phyloP scores from a whole-genome alignment of 2,329 filamentous ascomycete species.

The Fusarium floridanum region DNA sequence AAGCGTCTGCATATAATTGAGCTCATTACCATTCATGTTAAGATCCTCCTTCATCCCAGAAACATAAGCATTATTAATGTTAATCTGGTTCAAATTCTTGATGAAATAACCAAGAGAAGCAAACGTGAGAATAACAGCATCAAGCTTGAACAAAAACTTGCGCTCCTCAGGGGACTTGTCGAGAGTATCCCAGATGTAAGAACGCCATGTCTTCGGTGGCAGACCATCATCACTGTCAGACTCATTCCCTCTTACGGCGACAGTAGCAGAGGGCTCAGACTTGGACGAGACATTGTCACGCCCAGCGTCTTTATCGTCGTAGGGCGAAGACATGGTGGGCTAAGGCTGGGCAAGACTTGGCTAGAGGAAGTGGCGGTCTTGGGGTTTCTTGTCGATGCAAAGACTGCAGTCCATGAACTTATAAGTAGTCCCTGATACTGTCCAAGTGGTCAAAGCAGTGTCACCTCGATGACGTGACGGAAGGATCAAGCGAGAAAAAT shows the following conservation, averaged over 20 bases:
- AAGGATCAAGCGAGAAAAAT: neutral
- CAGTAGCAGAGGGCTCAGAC: slow-evolving; percentile 1
- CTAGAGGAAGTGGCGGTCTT: neutral
- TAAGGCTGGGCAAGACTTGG: neutral
- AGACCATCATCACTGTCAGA: slow-evolving; percentile 36
- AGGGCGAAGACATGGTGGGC: slow-evolving; percentile 12
- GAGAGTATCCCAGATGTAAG: slow-evolving; percentile 63
- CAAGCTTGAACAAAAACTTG: slow-evolving; percentile 58
- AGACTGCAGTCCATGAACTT: neutral
- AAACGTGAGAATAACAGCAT: slow-evolving; percentile 55
- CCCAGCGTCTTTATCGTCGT: slow-evolving; percentile 2
- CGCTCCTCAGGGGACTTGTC: slow-evolving; percentile 58
- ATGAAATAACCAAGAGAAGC: slow-evolving; percentile 55
- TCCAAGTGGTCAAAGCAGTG: neutral
- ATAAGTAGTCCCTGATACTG: neutral
- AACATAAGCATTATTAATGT: slow-evolving; percentile 56
- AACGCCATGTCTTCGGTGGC: slow-evolving; percentile 58
- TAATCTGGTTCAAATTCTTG: slow-evolving; percentile 54
- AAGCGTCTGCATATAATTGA: slow-evolving; percentile 66
- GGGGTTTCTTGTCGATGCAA: neutral
- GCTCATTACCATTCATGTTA: slow-evolving; percentile 55
- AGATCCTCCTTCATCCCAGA: slow-evolving; percentile 65
- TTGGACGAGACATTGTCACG: slow-evolving; percentile 23
- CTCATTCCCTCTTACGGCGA: slow-evolving; percentile 14
- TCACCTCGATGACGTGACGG: slow-evolving; percentile 23